A percentile compares a stretch with the other conserved stretches of the same genome.
These are phyloP conservation scores for Acaromyces ingoldii DNA, from an alignment of 1,284 basidiomycete species.

Conservation along the genomic window DNA sequence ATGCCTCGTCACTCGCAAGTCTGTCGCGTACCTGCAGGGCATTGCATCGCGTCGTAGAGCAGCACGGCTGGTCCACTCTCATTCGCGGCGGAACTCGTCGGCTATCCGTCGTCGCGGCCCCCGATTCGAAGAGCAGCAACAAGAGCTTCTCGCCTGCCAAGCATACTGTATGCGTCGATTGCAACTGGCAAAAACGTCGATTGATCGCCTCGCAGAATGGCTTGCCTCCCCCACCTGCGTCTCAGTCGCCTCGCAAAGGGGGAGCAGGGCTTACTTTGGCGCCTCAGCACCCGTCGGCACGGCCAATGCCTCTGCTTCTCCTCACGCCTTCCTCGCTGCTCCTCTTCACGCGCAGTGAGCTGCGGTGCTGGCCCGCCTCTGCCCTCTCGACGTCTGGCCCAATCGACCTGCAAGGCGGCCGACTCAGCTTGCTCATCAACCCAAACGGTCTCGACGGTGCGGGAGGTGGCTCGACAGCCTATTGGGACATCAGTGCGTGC, in stretches of 20 bases:
- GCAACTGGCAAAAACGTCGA: too few species aligned
- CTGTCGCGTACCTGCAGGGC: not conserved
- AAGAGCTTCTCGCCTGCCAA: too few species aligned
- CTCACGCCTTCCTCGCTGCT: not conserved
- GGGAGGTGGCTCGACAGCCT: not conserved
- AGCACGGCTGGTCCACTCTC: not conserved
- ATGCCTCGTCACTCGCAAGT: not conserved
- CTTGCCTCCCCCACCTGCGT: too few species aligned
- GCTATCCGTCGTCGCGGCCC: too few species aligned
- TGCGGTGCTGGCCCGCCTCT: not conserved
- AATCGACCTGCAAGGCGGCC: not conserved
- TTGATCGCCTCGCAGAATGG: too few species aligned
- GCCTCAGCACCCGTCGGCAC: too few species aligned
- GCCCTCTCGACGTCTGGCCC: not conserved
- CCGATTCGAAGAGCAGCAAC: too few species aligned
- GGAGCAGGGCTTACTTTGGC: too few species aligned
- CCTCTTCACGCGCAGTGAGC: not conserved
- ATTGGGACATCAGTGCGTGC: constrained; percentile 3
- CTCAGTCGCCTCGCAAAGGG: not conserved
- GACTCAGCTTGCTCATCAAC: not conserved
- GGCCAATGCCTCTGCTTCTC: not conserved
- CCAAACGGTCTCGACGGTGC: not conserved
- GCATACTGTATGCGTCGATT: too few species aligned
- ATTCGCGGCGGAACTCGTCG: not conserved
- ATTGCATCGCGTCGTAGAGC: not conserved